Evolutionary conservation across 495 filamentous ascomycete species (phyloP).

Genomic region (Bacidia rubella): DNA sequence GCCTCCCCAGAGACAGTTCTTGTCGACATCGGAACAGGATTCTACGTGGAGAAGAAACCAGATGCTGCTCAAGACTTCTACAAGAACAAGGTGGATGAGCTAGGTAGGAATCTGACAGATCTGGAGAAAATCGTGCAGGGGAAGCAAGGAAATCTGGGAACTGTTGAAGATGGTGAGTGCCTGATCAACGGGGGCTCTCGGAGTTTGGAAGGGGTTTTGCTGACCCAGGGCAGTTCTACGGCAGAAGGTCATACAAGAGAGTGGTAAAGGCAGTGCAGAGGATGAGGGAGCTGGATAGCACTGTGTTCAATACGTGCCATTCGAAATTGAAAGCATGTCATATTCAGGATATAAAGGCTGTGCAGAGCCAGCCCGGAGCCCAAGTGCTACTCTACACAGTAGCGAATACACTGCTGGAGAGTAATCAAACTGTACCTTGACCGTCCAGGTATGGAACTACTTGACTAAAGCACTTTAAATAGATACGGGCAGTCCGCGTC

Average conservation of each 20-base stretch:
- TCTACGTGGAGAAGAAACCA: conserved; percentile 86
- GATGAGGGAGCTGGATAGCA: conserved; percentile 2
- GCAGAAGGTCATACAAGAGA: conserved; percentile 38
- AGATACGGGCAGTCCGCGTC: too few species aligned
- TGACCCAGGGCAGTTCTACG: conserved; percentile 32
- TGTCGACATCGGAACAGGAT: conserved; percentile 92
- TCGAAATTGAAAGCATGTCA: too few species aligned
- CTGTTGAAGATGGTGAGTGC: conserved; percentile 74
- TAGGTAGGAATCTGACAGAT: conserved; percentile 66
- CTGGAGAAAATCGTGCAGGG: conserved; percentile 74
- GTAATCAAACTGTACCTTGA: too few species aligned
- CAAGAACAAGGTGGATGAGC: conserved; percentile 63
- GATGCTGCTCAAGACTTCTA: conserved; percentile 77
- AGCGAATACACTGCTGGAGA: too few species aligned
- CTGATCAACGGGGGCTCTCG: not conserved
- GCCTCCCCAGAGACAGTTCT: conserved; percentile 68
- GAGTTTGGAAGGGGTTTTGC: not conserved
- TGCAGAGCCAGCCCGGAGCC: too few species aligned
- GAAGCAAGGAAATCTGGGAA: conserved; percentile 69
- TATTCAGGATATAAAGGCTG: too few species aligned
- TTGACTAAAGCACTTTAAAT: too few species aligned
- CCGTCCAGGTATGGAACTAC: too few species aligned
- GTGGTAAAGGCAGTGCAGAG: conserved; percentile 4
- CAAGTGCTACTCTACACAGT: too few species aligned
- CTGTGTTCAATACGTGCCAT: not conserved